Evolutionary conservation across 2,329 filamentous ascomycete genomes (phyloP), one percentile per base, ranked within the genome.

Genomic region (Purpureocillium lavendulum): DNA sequence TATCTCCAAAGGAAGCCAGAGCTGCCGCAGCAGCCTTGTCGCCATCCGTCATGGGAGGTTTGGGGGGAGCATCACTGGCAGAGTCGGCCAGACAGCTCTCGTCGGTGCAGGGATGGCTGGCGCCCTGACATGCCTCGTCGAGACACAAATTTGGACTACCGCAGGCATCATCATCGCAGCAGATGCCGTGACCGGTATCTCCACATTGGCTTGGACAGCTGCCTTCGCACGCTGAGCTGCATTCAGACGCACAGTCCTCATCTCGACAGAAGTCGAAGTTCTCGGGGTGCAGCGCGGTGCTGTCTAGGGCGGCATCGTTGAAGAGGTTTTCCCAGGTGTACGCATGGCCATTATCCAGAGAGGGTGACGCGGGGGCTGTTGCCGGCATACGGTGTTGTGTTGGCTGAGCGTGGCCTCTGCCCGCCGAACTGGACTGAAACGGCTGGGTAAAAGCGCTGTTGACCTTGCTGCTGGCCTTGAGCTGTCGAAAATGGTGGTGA

Each of bases 111-210:
- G 54, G 52, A 15, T 52, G 48, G 12, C 52, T 51, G 17, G 62
- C 59, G 4, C 54, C 57, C 17, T 58, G 53, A 45, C 66, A 68
- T 30, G 59, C 53, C 35, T 63, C 46, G 28, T 52, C 49, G 13
- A 48, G 36, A 35, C 50, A 53, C 14, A 49, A 37, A 15, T 51
- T 38, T 46, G 51, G 21, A 55, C 48, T 17, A 42, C 46, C 46
- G 45, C 62, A 66, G 7, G 54, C 51, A 28, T 55, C 52, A 38
- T 63, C 58, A 21, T 57, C 56, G 40, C 64, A 67, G 36, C 60
- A 59, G 33, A 62, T 51, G 35, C 46, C 56, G 15, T 52, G 51
- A 17, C 52, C 52, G 16, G 45, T 48, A 5, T 57, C 56, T 32
- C 53, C 60, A 36, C 60, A 65, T 33, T 64, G 50, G 45, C 57